Conservation (phyloP, 441 rosid genomes). For the Caryocar brasiliense region DNA sequence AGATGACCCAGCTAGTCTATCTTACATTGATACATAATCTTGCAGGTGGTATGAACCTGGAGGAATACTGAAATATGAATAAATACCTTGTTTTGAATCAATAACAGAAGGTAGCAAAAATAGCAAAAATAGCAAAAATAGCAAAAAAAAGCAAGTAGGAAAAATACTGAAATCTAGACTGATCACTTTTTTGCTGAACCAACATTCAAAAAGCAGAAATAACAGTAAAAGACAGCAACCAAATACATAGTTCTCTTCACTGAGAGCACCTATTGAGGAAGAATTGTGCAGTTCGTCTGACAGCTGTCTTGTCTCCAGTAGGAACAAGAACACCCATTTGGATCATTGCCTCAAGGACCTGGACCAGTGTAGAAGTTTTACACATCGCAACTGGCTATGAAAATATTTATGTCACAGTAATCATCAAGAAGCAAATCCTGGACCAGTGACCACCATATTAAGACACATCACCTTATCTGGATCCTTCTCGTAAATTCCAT, state of each 20-base stretch:
- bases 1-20: neutral
- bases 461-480: slow-evolving; percentile 64
- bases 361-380: slow-evolving; percentile 8
- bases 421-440: slow-evolving; percentile 5
- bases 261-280: slow-evolving; percentile 74
- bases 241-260: neutral
- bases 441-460: neutral
- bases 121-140: neutral
- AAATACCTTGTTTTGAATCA: neutral
- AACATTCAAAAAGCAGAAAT: neutral
- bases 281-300: slow-evolving; percentile 86
- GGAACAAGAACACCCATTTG: slow-evolving; percentile 99
- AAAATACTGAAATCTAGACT: too few relatives aligned
- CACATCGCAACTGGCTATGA: slow-evolving; percentile 8
- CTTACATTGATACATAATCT: neutral
- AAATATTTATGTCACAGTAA: neutral
- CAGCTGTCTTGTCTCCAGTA: slow-evolving; percentile 94
- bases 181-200: too few relatives aligned
- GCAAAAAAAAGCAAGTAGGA: too few relatives aligned
- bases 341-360: slow-evolving; percentile 93
- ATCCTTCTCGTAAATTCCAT: slow-evolving; percentile 91
- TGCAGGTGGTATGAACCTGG: too few relatives aligned
- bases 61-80: too few relatives aligned
- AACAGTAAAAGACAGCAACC: neutral
- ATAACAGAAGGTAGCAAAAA: neutral